Evolutionary conservation across 164 flowering plant species (phyloP).

Genomic region (Sextonia rubra): DNA sequence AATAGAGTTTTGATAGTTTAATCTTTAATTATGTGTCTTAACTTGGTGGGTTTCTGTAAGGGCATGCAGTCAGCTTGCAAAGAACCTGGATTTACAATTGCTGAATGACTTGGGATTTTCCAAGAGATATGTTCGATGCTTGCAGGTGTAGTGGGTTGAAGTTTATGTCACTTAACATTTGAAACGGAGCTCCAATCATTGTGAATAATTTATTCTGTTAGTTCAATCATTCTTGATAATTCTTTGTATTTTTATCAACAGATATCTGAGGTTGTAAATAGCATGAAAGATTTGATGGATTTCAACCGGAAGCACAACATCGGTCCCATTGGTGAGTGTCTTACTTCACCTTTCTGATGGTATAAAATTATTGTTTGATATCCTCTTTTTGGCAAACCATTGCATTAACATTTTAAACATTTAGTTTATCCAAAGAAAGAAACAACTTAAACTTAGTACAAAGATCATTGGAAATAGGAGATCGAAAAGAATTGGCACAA

Average conservation of each 20-base stretch:
- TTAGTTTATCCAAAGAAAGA: no score
- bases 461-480: no score
- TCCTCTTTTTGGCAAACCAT: no score
- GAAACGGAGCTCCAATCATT: neutral
- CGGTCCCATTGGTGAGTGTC: conserved; percentile 76
- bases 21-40: neutral
- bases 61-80: conserved; percentile 87
- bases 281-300: conserved; percentile 91
- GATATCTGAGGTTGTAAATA: conserved; percentile 94
- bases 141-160: conserved; percentile 53
- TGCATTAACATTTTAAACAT: no score
- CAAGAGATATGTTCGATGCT: conserved; percentile 89
- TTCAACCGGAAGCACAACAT: conserved; percentile 60
- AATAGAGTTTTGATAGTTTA: neutral
- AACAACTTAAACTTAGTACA: no score
- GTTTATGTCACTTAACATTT: neutral
- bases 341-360: no score
- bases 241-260: conserved; percentile 24
- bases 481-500: no score
- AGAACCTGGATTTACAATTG: conserved; percentile 75
- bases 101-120: conserved; percentile 95
- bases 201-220: neutral
- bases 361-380: no score
- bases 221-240: neutral
- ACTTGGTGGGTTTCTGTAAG: conserved; percentile 23